Evolutionary conservation across 495 filamentous ascomycete genomes (phyloP).

Genomic region (Podospora australis): DNA sequence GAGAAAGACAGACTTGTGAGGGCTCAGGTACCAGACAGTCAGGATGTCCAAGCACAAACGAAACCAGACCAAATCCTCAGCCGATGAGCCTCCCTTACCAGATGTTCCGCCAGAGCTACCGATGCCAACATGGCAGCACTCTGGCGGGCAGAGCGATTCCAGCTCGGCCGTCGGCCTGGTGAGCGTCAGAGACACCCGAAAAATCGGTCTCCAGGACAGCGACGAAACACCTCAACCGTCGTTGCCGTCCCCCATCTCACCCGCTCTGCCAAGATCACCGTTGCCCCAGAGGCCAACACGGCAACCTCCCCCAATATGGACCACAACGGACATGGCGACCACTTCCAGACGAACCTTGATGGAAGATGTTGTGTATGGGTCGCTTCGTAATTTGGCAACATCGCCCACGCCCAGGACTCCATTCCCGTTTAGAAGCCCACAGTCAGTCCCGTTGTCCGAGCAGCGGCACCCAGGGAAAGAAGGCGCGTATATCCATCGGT

Average conservation of each 20-base stretch:
- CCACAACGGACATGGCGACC: background rate
- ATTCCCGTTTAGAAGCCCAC: slow-evolving; percentile 6
- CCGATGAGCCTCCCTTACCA: background rate
- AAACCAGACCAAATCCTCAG: background rate
- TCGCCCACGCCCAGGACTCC: slow-evolving; percentile 5
- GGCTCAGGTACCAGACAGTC: no score
- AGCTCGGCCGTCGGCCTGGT: background rate
- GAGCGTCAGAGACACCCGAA: background rate
- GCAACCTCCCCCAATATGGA: background rate
- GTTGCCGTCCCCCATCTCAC: background rate
- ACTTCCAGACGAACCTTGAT: background rate
- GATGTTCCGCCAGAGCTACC: slow-evolving; percentile 2
- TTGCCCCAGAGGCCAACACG: background rate
- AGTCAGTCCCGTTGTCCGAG: slow-evolving; percentile 20
- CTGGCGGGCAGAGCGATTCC: background rate
- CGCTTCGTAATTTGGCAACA: slow-evolving; percentile 3
- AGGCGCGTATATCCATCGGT: slow-evolving; percentile 10
- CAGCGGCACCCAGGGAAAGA: slow-evolving; percentile 29
- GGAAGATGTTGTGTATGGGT: slow-evolving; percentile 1
- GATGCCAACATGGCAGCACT: slow-evolving; percentile 1
- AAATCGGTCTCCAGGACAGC: background rate
- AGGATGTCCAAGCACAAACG: no score
- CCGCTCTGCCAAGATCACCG: background rate
- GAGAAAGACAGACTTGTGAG: no score
- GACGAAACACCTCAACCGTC: background rate